A percentile compares a stretch with the other conserved stretches of the same genome.
Evolutionary conservation across 1,284 basidiomycete species (phyloP).

Genomic region (Sporisorium exsertum): DNA sequence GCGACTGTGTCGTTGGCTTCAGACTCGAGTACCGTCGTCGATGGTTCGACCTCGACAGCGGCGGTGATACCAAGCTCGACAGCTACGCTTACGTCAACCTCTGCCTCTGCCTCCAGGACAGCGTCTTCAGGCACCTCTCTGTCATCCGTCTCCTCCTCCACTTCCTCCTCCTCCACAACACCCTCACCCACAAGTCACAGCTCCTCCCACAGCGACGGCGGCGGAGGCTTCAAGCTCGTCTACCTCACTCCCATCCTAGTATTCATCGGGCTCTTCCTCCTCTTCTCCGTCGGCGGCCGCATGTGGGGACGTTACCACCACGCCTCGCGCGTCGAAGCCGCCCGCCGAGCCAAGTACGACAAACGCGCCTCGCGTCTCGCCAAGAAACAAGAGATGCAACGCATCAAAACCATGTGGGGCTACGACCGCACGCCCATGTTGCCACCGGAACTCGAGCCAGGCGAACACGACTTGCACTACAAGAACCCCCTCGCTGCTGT

Average conservation of each 20-base stretch:
- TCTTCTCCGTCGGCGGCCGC: conserved; percentile 54
- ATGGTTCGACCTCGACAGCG: not conserved
- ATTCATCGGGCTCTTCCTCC: conserved; percentile 49
- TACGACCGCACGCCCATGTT: conserved; percentile 34
- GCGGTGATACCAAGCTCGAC: not conserved
- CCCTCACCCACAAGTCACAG: not conserved
- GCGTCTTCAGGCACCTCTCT: not conserved
- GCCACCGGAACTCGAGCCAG: conserved; percentile 18
- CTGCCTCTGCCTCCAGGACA: not conserved
- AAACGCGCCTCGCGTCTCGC: conserved; percentile 14
- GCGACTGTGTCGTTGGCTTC: conserved; percentile 5
- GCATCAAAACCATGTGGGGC: conserved; percentile 45
- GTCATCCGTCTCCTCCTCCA: not conserved
- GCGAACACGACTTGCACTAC: conserved; percentile 37
- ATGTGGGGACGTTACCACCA: conserved; percentile 57
- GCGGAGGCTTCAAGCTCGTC: conserved; percentile 42
- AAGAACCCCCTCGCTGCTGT: conserved; percentile 6
- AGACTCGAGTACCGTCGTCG: not conserved
- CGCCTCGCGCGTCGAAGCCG: conserved; percentile 31
- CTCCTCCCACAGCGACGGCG: not conserved
- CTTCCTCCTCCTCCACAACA: conserved; percentile 9
- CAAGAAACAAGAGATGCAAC: conserved; percentile 40
- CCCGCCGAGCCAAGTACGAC: conserved; percentile 19
- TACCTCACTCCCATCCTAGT: conserved; percentile 58
- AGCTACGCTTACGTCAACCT: not conserved